These are phyloP conservation scores for Bacidia gigantensis DNA, from an alignment of 495 filamentous ascomycete genomes.

Conservation along the genomic window DNA sequence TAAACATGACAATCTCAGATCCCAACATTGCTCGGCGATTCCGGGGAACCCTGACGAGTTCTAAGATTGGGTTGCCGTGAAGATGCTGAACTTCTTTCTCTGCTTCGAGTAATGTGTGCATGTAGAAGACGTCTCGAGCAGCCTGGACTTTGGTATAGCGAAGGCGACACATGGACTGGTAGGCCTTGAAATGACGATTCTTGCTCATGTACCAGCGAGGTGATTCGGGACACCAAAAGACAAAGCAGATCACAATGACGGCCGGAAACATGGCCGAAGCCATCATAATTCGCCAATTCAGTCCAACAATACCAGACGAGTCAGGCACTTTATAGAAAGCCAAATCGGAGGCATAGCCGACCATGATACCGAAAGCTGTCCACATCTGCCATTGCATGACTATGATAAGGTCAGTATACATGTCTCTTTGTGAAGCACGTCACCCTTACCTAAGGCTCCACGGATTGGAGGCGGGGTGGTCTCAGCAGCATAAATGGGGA, in stretches of 20 bases:
- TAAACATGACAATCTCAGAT: conserved; percentile 69
- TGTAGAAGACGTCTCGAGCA: conserved; percentile 71
- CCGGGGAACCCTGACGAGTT: conserved; percentile 59
- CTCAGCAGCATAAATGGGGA: conserved; percentile 70
- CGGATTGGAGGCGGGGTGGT: conserved; percentile 57
- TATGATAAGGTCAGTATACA: neutral
- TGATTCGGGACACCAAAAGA: conserved; percentile 63
- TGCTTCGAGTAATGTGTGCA: conserved; percentile 54
- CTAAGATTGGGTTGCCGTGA: conserved; percentile 47
- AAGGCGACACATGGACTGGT: conserved; percentile 48
- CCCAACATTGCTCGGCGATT: conserved; percentile 68
- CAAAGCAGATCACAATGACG: conserved; percentile 51
- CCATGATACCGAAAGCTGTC: conserved; percentile 74
- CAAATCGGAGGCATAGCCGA: conserved; percentile 64
- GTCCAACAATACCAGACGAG: conserved; percentile 38
- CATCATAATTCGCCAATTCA: conserved; percentile 81
- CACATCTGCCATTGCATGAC: conserved; percentile 82
- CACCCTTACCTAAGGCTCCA: conserved; percentile 44
- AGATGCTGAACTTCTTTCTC: conserved; percentile 44
- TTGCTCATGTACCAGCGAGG: conserved; percentile 71
- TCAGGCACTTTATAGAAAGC: conserved; percentile 53
- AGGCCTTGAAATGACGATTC: conserved; percentile 50
- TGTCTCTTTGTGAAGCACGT: too few relatives aligned
- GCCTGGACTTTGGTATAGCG: conserved; percentile 62
- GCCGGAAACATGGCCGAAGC: conserved; percentile 64